Evolutionary conservation across 352 stramenopile genomes (phyloP), one percentile per base, ranked within the genome.

Genomic region (Phytophthora foliorum): DNA sequence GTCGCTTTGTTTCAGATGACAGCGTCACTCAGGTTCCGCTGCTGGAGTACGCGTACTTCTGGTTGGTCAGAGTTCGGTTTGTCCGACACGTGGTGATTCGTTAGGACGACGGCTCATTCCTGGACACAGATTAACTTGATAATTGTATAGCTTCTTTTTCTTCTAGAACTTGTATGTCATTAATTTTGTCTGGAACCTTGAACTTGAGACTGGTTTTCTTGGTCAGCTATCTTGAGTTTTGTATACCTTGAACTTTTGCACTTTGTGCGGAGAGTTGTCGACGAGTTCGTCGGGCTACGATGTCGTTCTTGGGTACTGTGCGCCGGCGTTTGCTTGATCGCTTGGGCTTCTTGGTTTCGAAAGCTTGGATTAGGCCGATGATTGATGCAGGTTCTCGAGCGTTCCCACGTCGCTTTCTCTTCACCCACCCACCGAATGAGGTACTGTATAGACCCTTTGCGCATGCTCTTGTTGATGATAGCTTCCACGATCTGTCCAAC

Each of bases 371-470:
- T 22, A 51, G 36, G 4, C 57, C 46, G 7, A 22, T 21, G 16
- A 64, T 64, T 64, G 46, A 9, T 56, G 57, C 16, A 57, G 34
- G 22, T 64, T 51, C n/a, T 57, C 45, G 4, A 64, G 45, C 9
- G 22, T 13, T 61, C 42, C 44, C 56, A 63, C 4, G 56, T 63
- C 2, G 22, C 21, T 14, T 62, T 55, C 19, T 25, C 32, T 21
- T 56, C 44, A 63, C 44, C 56, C 56, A 63, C 44, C 44, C 56
- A 63, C 56, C 21, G 6, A 41, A 56, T 54, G 16, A 32, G 56
- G 17, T 56, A 63, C 11, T 53, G 57, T 46, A 50, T 24, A 5
- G 2, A 16, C 17, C 24, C 21, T 13, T 25, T 16, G 16, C 25
- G 39, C 54, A 38, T 27, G 31, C 44, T 45, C 57, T 64, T 57